Base-by-base conservation (phyloP, 2,329 filamentous ascomycete genomes). In the Fusarium fujikuroi region DNA sequence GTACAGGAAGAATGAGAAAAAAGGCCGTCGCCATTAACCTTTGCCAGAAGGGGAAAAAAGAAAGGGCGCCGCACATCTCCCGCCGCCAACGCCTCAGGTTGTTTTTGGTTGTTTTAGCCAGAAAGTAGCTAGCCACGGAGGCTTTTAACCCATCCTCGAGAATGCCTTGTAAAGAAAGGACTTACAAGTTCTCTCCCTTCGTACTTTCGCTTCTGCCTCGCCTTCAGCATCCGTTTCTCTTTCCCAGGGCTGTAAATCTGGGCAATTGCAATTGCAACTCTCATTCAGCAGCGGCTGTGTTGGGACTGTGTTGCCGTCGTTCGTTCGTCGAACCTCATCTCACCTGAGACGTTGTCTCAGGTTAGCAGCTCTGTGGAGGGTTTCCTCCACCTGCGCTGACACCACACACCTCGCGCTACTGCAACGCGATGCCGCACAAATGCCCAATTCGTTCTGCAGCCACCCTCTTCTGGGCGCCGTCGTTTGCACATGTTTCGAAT, bases 261-360 rank as follows among this genome's bases (percentile, higher is more conserved):
- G 34, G 47, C 25, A 46, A 30, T 50, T 28, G 43, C 34, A 16
- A 25, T 34, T 32, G 43, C 34, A 23, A 16, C 32, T 50, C 30
- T 23, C 30, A 32, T 56, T 36, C 40, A 36, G 16, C 30, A 57
- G 39, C 39, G 54, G 28, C 39, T 46, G 30, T 46, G 39, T 56
- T 47, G 30, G 28, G 30, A 50, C 47, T 34, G 36, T 50, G 59
- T 46, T 47, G 50, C 53, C 65, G 65, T 56, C 46, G 53, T 56
- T 70, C 60, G 72, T 62, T 66, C 50, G 69, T 63, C 63, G 54
- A 63, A 53, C 73, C 70, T 76, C 69, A 77, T 65, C 72, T 78
- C 75, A 81, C 80, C 80, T 81, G 80, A 81, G 80, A 81, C 80
- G 62, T 3, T 58, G 80, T 81, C 79, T 81, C 80, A 81, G 80